Evolutionary conservation across 768 basidiomycete genomes (phyloP).

Genomic region (Tylopilus subfusipes): DNA sequence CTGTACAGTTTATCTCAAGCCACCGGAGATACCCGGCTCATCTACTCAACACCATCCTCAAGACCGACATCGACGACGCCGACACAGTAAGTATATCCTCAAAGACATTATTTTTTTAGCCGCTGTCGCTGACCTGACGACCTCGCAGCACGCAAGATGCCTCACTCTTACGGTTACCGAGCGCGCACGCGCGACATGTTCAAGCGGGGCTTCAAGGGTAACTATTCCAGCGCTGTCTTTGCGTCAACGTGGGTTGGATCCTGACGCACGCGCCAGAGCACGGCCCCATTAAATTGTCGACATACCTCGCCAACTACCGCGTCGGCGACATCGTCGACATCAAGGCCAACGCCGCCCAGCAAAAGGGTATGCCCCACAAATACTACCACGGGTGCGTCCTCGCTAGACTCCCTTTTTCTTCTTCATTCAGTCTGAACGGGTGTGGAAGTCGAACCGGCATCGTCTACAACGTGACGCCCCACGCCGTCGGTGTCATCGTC

Average conservation of each 20-base stretch:
- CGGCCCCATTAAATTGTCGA: slow-evolving; percentile 87
- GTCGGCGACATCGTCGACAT: slow-evolving; percentile 99
- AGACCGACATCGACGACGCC: slow-evolving; percentile 49
- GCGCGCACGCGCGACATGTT: slow-evolving; percentile 99
- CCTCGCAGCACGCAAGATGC: slow-evolving; percentile 74
- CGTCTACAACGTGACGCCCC: slow-evolving; percentile 95
- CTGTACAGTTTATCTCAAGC: slow-evolving; percentile 64
- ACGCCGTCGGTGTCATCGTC: slow-evolving; percentile 93
- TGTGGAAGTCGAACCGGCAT: slow-evolving; percentile 89
- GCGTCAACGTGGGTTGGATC: background rate
- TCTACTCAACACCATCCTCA: slow-evolving; percentile 34
- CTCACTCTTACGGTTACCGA: slow-evolving; percentile 99
- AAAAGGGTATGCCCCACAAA: slow-evolving; percentile 99
- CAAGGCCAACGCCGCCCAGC: slow-evolving; percentile 98
- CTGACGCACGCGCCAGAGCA: slow-evolving; percentile 54
- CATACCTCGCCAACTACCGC: slow-evolving; percentile 88
- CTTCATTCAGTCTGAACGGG: no score
- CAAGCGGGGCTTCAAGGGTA: slow-evolving; percentile 98
- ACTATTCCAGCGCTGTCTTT: slow-evolving; percentile 25
- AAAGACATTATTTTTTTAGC: slow-evolving; percentile 11
- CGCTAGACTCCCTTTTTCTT: background rate
- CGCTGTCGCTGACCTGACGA: slow-evolving; percentile 8
- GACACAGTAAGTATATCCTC: slow-evolving; percentile 41
- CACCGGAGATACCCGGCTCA: slow-evolving; percentile 58
- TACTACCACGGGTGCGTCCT: slow-evolving; percentile 86